Evolutionary conservation across 352 stramenopile genomes (phyloP).

Genomic region (Halophytophthora polymorphica): DNA sequence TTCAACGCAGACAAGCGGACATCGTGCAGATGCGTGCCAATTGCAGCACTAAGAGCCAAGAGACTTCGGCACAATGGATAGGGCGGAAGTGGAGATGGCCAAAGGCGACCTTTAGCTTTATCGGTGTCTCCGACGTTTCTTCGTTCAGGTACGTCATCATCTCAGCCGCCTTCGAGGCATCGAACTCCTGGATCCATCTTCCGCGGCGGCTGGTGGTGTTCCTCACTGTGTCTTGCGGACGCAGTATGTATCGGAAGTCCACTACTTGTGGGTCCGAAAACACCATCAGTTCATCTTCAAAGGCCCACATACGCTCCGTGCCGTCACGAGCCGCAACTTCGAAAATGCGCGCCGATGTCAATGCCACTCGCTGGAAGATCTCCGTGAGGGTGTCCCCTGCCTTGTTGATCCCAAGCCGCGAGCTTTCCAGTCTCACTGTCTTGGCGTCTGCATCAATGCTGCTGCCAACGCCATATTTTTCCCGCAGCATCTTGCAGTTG

Average conservation of each 20-base stretch:
- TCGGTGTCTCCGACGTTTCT: slow-evolving; percentile 5
- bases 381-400: slow-evolving; percentile 22
- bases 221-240: slow-evolving; percentile 17
- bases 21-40: too few species aligned
- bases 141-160: slow-evolving; percentile 26
- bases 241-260: slow-evolving; percentile 21
- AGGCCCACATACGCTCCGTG: slow-evolving; percentile 21
- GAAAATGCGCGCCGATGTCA: slow-evolving; percentile 18
- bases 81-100: slow-evolving; percentile 33
- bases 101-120: slow-evolving; percentile 25
- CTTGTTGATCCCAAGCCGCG: slow-evolving; percentile 3
- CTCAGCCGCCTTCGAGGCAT: slow-evolving; percentile 13
- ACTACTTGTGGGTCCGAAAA: slow-evolving; percentile 14
- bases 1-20: too few species aligned
- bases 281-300: slow-evolving; percentile 14
- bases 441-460: slow-evolving; percentile 20
- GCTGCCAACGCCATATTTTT: slow-evolving; percentile 26
- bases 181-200: slow-evolving; percentile 30
- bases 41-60: too few species aligned
- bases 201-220: slow-evolving; percentile 9
- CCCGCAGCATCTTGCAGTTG: slow-evolving; percentile 28
- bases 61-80: slow-evolving; percentile 9
- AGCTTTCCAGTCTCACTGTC: slow-evolving; percentile 27
- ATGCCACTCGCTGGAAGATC: slow-evolving; percentile 21
- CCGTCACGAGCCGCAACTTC: slow-evolving; percentile 26